These are phyloP conservation scores for Pseudogymnoascus sp. DNA, from an alignment of 2,329 filamentous ascomycete species.

Conservation along the genomic window DNA sequence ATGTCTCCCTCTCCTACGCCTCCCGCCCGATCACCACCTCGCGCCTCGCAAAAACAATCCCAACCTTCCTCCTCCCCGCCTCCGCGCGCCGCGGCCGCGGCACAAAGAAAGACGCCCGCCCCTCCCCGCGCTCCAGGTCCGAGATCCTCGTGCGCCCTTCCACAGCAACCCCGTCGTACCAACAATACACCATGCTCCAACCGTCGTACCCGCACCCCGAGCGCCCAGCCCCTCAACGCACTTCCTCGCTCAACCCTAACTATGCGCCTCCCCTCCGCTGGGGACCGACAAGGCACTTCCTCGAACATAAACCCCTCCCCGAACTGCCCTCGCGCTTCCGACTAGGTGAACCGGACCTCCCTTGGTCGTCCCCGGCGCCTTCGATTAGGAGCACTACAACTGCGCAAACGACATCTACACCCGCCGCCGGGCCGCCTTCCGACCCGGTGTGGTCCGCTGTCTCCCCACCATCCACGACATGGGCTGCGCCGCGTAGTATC, in stretches of 20 bases:
- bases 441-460: background rate
- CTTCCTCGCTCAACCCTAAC: background rate
- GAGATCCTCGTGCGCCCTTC: background rate
- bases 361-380: constrained; percentile 23
- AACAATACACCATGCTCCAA: background rate
- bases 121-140: background rate
- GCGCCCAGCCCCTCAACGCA: background rate
- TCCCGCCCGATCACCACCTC: background rate
- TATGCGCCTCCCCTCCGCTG: background rate
- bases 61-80: background rate
- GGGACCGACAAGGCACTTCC: background rate
- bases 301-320: constrained; percentile 18
- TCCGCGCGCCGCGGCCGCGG: background rate
- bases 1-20: background rate
- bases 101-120: background rate
- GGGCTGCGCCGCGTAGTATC: background rate
- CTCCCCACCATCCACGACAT: background rate
- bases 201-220: background rate
- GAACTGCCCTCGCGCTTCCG: constrained; percentile 25
- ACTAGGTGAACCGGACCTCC: constrained; percentile 25
- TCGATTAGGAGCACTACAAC: background rate
- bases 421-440: background rate
- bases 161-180: background rate
- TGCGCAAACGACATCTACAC: background rate
- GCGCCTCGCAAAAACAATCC: background rate